phyloP scores from a whole-genome alignment of 352 stramenopile species.

The Phytophthora citrophthora region DNA sequence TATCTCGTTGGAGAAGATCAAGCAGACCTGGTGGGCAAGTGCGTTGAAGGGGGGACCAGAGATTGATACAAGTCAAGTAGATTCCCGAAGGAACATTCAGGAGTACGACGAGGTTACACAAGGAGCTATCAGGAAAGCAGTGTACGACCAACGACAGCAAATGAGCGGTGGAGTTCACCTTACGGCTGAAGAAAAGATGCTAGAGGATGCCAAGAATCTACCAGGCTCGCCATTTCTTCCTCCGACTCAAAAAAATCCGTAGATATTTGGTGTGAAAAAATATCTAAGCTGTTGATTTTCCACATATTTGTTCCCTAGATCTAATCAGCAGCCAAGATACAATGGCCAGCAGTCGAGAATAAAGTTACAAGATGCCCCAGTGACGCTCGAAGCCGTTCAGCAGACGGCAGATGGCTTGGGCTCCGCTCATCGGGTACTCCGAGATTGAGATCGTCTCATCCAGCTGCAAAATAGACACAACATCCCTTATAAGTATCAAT shows the following conservation, averaged over 20 bases:
- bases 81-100: conserved; percentile 96
- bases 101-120: conserved; percentile 98
- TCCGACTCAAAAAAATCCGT: conserved; percentile 11
- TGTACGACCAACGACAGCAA: conserved; percentile 94
- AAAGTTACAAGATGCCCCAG: conserved; percentile 97
- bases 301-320: conserved; percentile 8
- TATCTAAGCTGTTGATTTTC: conserved; percentile 18
- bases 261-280: neutral
- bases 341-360: conserved; percentile 10
- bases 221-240: conserved; percentile 46
- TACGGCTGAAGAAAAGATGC: conserved; percentile 92
- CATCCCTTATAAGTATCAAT: conserved; percentile 12
- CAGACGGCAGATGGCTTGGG: conserved; percentile 96
- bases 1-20: conserved; percentile 96
- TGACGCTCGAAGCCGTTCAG: conserved; percentile 98
- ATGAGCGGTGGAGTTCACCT: conserved; percentile 86
- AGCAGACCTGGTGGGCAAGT: conserved; percentile 98
- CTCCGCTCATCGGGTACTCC: conserved; percentile 98
- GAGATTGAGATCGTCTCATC: conserved; percentile 98
- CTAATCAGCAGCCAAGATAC: conserved; percentile 15
- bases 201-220: conserved; percentile 92
- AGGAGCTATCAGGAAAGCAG: conserved; percentile 99
- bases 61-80: conserved; percentile 98
- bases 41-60: conserved; percentile 92
- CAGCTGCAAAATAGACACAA: conserved; percentile 58